Percentiles rank a stretch among this genome's conserved stretches.
These are phyloP conservation scores for Tieghemiomyces parasiticus DNA, from an alignment of 192 early-diverging fungal genomes.

Conservation along the genomic window DNA sequence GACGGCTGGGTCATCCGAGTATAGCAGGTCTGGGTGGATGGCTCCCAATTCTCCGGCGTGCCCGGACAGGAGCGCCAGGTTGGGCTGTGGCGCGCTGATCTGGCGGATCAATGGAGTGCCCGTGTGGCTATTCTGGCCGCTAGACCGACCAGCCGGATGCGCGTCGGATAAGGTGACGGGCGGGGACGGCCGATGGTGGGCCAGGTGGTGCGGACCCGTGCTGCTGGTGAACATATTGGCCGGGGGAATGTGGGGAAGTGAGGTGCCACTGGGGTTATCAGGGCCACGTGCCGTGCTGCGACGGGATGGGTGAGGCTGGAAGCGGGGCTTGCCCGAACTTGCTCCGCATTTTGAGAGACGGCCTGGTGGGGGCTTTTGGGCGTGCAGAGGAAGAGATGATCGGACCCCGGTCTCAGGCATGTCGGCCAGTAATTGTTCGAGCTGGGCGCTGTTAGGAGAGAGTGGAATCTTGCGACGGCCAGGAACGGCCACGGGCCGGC, in stretches of 20 bases:
- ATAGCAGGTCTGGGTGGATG: slow-evolving; percentile 4
- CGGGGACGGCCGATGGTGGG: neutral
- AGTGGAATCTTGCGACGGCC: neutral
- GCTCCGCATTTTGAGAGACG: neutral
- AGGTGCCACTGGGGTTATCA: neutral
- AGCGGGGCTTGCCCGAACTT: neutral
- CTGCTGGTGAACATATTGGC: slow-evolving; percentile 7
- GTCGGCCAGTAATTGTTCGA: neutral
- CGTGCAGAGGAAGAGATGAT: neutral
- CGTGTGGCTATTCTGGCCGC: neutral
- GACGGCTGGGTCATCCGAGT: slow-evolving; percentile 6
- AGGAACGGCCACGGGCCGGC: neutral
- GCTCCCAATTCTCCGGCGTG: neutral
- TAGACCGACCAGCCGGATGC: neutral
- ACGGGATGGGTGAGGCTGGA: neutral
- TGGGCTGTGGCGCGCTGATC: neutral
- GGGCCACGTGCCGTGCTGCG: neutral
- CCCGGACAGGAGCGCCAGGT: neutral
- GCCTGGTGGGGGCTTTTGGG: slow-evolving; percentile 7
- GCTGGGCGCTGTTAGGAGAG: neutral
- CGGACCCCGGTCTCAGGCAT: too few relatives aligned
- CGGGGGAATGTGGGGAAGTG: neutral
- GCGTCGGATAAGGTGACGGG: neutral
- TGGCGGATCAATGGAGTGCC: neutral
- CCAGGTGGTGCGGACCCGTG: too few relatives aligned